These are phyloP conservation scores for Penicillium sp. DNA, from an alignment of 2,329 filamentous ascomycete species.

Conservation along the genomic window DNA sequence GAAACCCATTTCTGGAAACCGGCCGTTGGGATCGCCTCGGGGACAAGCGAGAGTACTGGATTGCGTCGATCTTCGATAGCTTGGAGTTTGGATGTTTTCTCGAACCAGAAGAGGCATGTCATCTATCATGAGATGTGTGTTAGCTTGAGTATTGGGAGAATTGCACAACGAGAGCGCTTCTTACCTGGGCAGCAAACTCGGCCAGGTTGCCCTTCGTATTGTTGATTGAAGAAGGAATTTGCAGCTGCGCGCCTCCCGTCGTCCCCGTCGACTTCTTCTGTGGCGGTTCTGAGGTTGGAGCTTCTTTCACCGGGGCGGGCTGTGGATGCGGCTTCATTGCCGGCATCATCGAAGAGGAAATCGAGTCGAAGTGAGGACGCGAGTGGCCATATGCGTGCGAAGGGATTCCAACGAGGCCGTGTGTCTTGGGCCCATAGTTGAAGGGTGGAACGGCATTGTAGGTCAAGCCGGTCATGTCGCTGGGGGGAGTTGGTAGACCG, in stretches of 20 bases:
- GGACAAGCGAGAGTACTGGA: slow-evolving; percentile 61
- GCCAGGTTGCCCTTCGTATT: slow-evolving; percentile 74
- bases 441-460: slow-evolving; percentile 38
- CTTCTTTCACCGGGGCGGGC: slow-evolving; percentile 27
- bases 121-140: slow-evolving; percentile 62
- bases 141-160: background rate
- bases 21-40: slow-evolving; percentile 74
- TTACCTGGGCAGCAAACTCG: slow-evolving; percentile 81
- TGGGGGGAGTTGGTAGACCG: slow-evolving; percentile 47
- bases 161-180: background rate
- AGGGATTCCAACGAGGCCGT: slow-evolving; percentile 23
- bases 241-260: slow-evolving; percentile 58
- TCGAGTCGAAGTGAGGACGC: slow-evolving; percentile 27
- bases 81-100: slow-evolving; percentile 78
- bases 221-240: slow-evolving; percentile 77
- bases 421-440: slow-evolving; percentile 36
- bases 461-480: slow-evolving; percentile 48
- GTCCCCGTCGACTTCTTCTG: slow-evolving; percentile 37
- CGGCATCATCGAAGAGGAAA: slow-evolving; percentile 26
- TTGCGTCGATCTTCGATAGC: slow-evolving; percentile 65
- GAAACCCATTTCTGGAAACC: slow-evolving; percentile 94
- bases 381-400: slow-evolving; percentile 30
- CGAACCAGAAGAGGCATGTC: slow-evolving; percentile 97
- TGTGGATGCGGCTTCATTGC: slow-evolving; percentile 30
- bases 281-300: slow-evolving; percentile 22